Evolutionary conservation across 306 rosid species (phyloP), one percentile per base, ranked within the genome.

Genomic region (Cucumis melo): DNA sequence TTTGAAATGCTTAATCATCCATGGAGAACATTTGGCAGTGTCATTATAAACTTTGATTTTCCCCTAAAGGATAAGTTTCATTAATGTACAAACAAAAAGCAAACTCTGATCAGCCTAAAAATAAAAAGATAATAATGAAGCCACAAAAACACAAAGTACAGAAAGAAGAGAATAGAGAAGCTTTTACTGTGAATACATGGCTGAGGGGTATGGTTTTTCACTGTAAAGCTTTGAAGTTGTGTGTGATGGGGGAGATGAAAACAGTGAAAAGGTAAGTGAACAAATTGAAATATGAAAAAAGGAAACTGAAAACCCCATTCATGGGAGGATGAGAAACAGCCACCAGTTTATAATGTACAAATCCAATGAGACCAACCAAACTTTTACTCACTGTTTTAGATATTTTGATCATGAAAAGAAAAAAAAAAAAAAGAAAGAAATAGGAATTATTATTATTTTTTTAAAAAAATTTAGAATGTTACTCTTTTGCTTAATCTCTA

Each of bases 321-420:
- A 41, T 44, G 36, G 27, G 80, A n/a, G 27, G 80, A n/a, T 9
- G 24, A 63, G 41, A 50, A 48, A 60, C 55, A 10, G 23, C 55
- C 74, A 38, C 55, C 70, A 63, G 14, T 62, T 62, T 62, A 62
- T 62, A 16, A 15, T 62, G 68, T 7, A 62, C 13, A 32, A 27
- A 60, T 41, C 54, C 51, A 67, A 50, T 17, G 19, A 70, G 20
- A 2, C 12, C 64, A 59, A 24, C 64, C 34, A 59, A 23, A 59
- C 57, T 70, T 41, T 70, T 20, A 55, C 32, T 66, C 42, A 67
- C 77, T 73, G 81, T 73, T 78, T 78, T n/a, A 10, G 68, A 67
- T 59, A 36, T 68, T 17, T 68, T 5, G 68, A 12, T 6, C 56
- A 14, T 17, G 46, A 8, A 16, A 50, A 27, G 17, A 39, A 23